These are phyloP conservation scores for Earliella scabrosa DNA, from an alignment of 1,284 basidiomycete genomes.

Conservation along the genomic window DNA sequence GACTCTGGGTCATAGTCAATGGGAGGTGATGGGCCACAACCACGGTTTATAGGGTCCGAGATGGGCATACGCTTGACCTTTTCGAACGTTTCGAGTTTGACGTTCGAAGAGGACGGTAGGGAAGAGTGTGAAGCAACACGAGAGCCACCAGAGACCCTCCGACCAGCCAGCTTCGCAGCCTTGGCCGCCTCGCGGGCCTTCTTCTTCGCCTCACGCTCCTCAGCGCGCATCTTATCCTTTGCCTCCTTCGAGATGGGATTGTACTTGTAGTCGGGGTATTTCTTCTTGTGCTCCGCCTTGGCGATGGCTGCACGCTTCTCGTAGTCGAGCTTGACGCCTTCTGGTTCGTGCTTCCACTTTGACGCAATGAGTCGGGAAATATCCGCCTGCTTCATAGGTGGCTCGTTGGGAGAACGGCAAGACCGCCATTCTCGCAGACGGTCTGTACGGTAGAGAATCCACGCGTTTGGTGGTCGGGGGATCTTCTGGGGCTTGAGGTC, in stretches of 20 bases:
- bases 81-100: slow-evolving; percentile 8
- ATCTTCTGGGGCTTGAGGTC: slow-evolving; percentile 39
- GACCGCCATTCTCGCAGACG: slow-evolving; percentile 51
- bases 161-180: slow-evolving; percentile 35
- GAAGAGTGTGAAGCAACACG: slow-evolving; percentile 13
- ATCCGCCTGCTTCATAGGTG: slow-evolving; percentile 42
- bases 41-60: slow-evolving; percentile 9
- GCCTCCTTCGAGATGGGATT: slow-evolving; percentile 70
- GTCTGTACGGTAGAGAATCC: slow-evolving; percentile 89
- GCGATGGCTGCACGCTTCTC: slow-evolving; percentile 70
- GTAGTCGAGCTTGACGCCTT: slow-evolving; percentile 59
- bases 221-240: slow-evolving; percentile 50
- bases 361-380: slow-evolving; percentile 73
- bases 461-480: slow-evolving; percentile 86
- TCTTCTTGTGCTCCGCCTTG: slow-evolving; percentile 67
- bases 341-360: slow-evolving; percentile 70
- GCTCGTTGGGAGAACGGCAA: slow-evolving; percentile 41
- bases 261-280: slow-evolving; percentile 78
- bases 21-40: slow-evolving; percentile 21
- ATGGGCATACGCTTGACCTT: not conserved
- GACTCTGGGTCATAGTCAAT: slow-evolving; percentile 17
- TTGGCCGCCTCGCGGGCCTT: slow-evolving; percentile 39
- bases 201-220: slow-evolving; percentile 48
- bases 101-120: slow-evolving; percentile 5
- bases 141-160: slow-evolving; percentile 19